Evolutionary conservation across 768 basidiomycete genomes (phyloP).

Genomic region (Trametes elegans): DNA sequence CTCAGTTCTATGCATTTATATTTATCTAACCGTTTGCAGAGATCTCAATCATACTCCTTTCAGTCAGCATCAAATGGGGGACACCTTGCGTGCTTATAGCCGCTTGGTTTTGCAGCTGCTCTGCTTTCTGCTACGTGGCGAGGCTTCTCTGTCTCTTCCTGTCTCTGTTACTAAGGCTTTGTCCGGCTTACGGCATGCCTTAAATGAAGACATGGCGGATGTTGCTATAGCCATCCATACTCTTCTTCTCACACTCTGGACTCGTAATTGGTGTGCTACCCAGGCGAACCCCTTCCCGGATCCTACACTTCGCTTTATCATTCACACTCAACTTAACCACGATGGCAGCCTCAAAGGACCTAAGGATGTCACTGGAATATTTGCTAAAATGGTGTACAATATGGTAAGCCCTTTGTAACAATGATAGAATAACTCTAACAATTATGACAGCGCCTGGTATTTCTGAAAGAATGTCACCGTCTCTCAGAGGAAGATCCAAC

Average conservation of each 20-base stretch:
- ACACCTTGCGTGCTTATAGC: neutral
- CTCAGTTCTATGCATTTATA: neutral
- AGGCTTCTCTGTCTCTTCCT: neutral
- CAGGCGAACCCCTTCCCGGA: neutral
- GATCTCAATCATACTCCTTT: slow-evolving; percentile 3
- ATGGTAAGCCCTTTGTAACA: neutral
- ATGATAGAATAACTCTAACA: neutral
- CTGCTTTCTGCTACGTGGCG: neutral
- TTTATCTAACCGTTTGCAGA: neutral
- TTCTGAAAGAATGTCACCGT: neutral
- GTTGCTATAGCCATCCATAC: neutral
- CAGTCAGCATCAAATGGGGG: neutral
- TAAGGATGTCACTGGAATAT: neutral
- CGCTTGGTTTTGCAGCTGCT: neutral
- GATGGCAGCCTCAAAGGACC: slow-evolving; percentile 6
- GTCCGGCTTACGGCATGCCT: neutral
- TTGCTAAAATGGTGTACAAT: slow-evolving; percentile 4
- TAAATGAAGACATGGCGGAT: neutral
- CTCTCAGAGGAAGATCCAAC: neutral
- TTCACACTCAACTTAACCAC: neutral
- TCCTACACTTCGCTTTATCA: slow-evolving; percentile 1
- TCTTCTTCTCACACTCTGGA: slow-evolving; percentile 1
- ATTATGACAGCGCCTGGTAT: neutral
- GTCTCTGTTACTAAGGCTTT: neutral
- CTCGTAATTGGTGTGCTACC: neutral